Evolutionary conservation across 768 basidiomycete species (phyloP), one percentile per base, ranked within the genome.

Genomic region (Porpolomopsis calyptriformis): DNA sequence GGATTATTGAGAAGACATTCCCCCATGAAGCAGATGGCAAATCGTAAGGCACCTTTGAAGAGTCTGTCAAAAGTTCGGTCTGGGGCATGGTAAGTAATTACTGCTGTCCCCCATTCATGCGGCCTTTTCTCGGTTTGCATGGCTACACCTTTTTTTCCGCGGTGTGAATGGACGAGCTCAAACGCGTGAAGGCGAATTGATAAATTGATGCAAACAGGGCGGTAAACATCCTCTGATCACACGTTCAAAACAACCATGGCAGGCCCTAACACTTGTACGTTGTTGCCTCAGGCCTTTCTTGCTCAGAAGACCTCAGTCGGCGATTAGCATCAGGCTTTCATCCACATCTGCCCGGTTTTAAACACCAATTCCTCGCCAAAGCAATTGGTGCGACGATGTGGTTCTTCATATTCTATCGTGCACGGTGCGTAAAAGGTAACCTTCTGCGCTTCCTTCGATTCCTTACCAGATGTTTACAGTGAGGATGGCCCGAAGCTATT

Each of bases 331-430:
- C 81, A 65, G 92, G 90, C 53, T 94, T 94, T 57, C 74, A 90
- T 62, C 91, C 91, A 31, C 91, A 91, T 60, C 72, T 91, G 23
- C 87, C 90, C 7, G 78, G 83, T 10, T 71, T 78, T 56, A 77
- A 71, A 57, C 80, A 91, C 64, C 77, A 74, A 49, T 78, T 89
- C 61, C 72, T 93, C 24, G 76, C 85, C 22, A 92, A 91, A 65
- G 80, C 78, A 49, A 70, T 96, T 37, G 92, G 92, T 40, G 92
- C 91, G 26, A 77, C 80, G 20, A 94, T 96, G 92, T 96, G 92
- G 92, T 94, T 94, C 78, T 96, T 92, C 72, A 91, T 96, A 61
- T 94, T 96, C 72, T 96, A 93, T 67, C 81, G 92, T 47, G 84
- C 86, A 52, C 73, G 90, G 92, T 94, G 57, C 58, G 84, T 72